Percentiles rank a stretch among this genome's conserved stretches.
These are phyloP conservation scores for Daldinia sp. DNA, from an alignment of 2,329 filamentous ascomycete species.

Conservation along the genomic window DNA sequence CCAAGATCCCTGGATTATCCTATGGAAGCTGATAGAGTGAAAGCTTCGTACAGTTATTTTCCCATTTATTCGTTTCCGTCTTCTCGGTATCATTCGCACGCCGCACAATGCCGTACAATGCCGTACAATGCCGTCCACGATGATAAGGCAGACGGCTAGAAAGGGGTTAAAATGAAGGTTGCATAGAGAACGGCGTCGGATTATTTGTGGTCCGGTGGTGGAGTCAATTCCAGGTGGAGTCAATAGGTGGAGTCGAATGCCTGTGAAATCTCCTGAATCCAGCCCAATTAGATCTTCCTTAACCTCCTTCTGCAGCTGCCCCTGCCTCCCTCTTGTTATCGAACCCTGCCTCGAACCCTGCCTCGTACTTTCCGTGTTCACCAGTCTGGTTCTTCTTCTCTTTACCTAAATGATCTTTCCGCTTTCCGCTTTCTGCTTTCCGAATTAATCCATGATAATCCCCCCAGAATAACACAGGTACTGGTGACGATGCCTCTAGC, in stretches of 20 bases:
- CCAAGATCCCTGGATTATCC: no score
- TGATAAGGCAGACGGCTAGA: background rate
- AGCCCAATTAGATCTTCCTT: constrained; percentile 33
- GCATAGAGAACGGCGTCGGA: no score
- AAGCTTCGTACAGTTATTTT: background rate
- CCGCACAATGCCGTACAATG: no score
- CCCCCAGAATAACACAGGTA: background rate
- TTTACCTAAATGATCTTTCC: background rate
- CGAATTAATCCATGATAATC: background rate
- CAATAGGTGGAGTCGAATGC: background rate
- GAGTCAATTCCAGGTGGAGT: background rate
- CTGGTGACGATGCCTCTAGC: constrained; percentile 38
- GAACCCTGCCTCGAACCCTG: no score
- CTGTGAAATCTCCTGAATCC: background rate
- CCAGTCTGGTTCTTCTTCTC: background rate
- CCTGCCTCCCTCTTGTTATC: background rate
- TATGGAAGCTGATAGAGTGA: background rate
- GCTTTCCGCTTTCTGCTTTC: no score
- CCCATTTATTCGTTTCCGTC: background rate
- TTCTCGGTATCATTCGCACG: no score
- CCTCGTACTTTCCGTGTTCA: background rate
- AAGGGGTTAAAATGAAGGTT: background rate
- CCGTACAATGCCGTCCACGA: no score
- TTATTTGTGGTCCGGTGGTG: constrained; percentile 13
- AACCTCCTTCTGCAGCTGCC: constrained; percentile 26